A percentile compares a stretch with the other conserved stretches of the same genome.
Evolutionary conservation across 768 basidiomycete species (phyloP).

Genomic region (Gymnopilus junonius): DNA sequence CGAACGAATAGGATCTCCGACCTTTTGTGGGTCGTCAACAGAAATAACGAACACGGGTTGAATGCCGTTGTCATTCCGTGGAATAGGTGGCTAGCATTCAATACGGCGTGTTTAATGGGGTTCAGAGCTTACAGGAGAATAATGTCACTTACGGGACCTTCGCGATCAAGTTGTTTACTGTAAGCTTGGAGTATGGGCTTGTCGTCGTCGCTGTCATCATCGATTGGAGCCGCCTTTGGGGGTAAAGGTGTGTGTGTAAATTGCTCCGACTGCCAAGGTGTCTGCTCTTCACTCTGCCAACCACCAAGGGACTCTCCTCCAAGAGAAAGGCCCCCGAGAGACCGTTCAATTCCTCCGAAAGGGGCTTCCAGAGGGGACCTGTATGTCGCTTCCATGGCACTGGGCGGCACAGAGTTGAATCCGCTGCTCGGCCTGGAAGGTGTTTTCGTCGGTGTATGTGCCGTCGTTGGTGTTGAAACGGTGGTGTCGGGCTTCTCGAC

Average conservation of each 20-base stretch:
- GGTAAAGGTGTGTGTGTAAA: conserved; percentile 14
- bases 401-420: conserved; percentile 16
- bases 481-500: conserved; percentile 3
- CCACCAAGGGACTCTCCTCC: conserved; percentile 41
- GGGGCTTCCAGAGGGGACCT: conserved; percentile 41
- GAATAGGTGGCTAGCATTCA: conserved; percentile 14
- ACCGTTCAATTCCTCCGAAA: conserved; percentile 31
- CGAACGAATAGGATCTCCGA: conserved; percentile 93
- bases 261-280: conserved; percentile 41
- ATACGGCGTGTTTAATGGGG: neutral
- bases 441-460: conserved; percentile 7
- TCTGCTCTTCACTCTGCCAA: conserved; percentile 57
- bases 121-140: neutral
- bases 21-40: conserved; percentile 96
- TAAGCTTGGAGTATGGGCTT: conserved; percentile 63
- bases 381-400: conserved; percentile 21
- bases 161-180: conserved; percentile 27
- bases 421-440: conserved; percentile 5
- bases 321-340: conserved; percentile 42
- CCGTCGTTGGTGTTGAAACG: conserved; percentile 5
- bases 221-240: conserved; percentile 27
- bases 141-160: conserved; percentile 31
- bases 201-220: conserved; percentile 72
- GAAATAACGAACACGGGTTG: conserved; percentile 82
- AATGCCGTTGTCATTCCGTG: conserved; percentile 48